Conservation (phyloP, 2,329 filamentous ascomycete genomes). For the Penicillium digitatum region DNA sequence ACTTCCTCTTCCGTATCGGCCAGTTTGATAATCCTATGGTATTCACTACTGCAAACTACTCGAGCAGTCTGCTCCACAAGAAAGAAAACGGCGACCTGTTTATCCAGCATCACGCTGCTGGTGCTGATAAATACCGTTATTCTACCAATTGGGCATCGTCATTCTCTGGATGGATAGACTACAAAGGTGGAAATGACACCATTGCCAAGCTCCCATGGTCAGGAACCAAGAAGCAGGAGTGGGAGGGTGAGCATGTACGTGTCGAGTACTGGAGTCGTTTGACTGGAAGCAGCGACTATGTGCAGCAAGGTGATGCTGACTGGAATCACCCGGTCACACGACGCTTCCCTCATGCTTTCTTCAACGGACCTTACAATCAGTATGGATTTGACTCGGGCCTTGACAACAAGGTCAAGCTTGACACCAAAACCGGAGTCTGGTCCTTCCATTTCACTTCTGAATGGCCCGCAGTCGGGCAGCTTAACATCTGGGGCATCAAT, state of each 20-base stretch:
- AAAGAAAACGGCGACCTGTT: constrained; percentile 44
- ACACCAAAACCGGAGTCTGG: constrained; percentile 50
- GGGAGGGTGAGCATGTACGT: constrained; percentile 59
- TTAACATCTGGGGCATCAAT: constrained; percentile 66
- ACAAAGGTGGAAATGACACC: constrained; percentile 50
- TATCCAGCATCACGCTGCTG: constrained; percentile 56
- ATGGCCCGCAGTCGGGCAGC: constrained; percentile 58
- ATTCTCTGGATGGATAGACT: constrained; percentile 57
- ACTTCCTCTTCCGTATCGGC: constrained; percentile 61
- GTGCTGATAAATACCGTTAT: constrained; percentile 61
- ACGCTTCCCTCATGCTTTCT: constrained; percentile 59
- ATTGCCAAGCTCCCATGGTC: constrained; percentile 52
- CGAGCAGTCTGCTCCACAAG: constrained; percentile 49
- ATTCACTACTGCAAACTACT: constrained; percentile 58
- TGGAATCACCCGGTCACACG: constrained; percentile 41
- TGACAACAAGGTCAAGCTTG: constrained; percentile 49
- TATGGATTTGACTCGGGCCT: constrained; percentile 62
- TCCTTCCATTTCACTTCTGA: constrained; percentile 59
- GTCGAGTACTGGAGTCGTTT: constrained; percentile 61
- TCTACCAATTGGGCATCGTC: constrained; percentile 59
- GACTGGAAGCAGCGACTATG: constrained; percentile 56
- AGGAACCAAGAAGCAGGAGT: constrained; percentile 55
- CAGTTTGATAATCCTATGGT: constrained; percentile 57
- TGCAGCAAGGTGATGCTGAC: constrained; percentile 55
- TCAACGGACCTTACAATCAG: constrained; percentile 60